Evolutionary conservation across 2,329 filamentous ascomycete genomes (phyloP).

Genomic region (Lecanicillium sp.): DNA sequence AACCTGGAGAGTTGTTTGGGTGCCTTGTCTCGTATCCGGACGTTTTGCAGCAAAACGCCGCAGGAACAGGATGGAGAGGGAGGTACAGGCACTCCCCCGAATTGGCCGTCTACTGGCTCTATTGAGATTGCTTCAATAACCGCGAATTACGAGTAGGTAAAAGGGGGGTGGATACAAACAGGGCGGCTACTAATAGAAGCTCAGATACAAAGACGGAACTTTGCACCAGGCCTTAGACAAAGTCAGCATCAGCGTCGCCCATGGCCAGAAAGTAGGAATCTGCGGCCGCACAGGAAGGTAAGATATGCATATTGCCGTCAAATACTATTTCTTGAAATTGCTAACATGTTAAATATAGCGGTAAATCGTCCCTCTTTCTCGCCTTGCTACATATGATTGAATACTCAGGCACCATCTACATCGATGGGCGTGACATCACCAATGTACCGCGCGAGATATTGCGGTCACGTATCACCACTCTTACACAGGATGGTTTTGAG

Average conservation of each 20-base stretch:
- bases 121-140: background rate
- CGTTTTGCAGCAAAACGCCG: background rate
- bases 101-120: background rate
- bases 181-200: background rate
- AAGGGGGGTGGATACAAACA: background rate
- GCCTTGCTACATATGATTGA: background rate
- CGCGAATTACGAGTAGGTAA: background rate
- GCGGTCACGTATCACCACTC: background rate
- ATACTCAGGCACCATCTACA: background rate
- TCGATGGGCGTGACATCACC: background rate
- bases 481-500: background rate
- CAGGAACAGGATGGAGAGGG: background rate
- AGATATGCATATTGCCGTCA: too few species aligned
- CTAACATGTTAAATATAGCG: background rate
- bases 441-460: background rate
- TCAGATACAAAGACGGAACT: background rate
- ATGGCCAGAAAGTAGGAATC: background rate
- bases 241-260: background rate
- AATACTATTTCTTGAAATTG: too few species aligned
- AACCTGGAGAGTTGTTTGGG: background rate
- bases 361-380: constrained; percentile 3
- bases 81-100: background rate
- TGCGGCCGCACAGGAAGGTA: background rate
- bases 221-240: background rate
- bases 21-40: background rate